phyloP scores from a whole-genome alignment of 129 eudicot species.

The Gnaphalium uliginosum region DNA sequence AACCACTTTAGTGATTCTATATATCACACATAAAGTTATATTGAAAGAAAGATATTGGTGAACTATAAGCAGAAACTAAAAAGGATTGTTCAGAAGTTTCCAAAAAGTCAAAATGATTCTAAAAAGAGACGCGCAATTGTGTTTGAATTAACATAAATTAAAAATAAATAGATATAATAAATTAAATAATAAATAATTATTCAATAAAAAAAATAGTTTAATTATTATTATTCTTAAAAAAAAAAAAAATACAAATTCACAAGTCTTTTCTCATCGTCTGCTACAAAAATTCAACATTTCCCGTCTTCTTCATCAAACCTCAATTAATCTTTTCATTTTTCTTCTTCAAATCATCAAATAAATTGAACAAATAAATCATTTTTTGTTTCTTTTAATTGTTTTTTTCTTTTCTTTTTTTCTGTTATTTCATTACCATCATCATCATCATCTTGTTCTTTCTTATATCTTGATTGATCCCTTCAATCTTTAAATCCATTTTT shows the following conservation, averaged over 20 bases:
- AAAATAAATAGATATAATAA: too few species aligned
- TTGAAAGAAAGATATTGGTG: background rate
- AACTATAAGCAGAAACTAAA: background rate
- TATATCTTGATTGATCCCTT: constrained; percentile 21
- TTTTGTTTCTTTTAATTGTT: background rate
- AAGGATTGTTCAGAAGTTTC: constrained; percentile 2
- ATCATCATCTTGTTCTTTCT: background rate
- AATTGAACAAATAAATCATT: background rate
- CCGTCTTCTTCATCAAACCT: constrained; percentile 16
- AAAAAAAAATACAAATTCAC: background rate
- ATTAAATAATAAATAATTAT: background rate
- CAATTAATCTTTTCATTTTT: constrained; percentile 10
- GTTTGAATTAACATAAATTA: background rate
- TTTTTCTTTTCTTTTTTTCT: constrained; percentile 3
- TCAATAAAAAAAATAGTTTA: background rate
- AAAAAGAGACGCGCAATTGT: constrained; percentile 30
- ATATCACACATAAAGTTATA: too few species aligned
- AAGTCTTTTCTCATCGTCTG: constrained; percentile 23
- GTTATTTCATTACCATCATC: background rate
- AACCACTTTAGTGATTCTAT: too few species aligned
- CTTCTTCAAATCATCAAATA: constrained; percentile 18
- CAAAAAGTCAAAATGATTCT: constrained; percentile 29
- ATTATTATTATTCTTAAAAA: background rate
- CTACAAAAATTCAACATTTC: constrained; percentile 41
- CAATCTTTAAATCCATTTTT: constrained; percentile 17